These are phyloP conservation scores for Colletotrichum kahawae DNA, from an alignment of 2,329 filamentous ascomycete species.

Conservation along the genomic window DNA sequence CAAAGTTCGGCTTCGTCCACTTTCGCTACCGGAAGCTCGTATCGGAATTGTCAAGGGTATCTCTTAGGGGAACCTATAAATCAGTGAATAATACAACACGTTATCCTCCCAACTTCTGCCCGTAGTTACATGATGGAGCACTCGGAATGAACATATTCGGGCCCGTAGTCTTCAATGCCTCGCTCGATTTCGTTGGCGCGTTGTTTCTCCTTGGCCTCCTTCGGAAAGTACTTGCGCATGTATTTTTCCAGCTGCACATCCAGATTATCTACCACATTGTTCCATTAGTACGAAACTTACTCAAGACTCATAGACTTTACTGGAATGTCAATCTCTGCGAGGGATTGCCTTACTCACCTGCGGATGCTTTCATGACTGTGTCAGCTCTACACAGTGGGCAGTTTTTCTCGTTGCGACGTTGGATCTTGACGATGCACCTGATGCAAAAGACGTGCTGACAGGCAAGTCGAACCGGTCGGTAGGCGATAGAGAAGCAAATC, in stretches of 20 bases:
- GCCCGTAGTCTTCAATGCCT: conserved; percentile 75
- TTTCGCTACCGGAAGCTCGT: not conserved
- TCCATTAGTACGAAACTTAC: not conserved
- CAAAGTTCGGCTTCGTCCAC: not conserved
- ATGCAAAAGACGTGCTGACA: conserved; percentile 86
- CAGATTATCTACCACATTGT: conserved; percentile 62
- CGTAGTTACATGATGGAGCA: conserved; percentile 65
- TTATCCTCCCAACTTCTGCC: not conserved
- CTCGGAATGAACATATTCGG: conserved; percentile 62
- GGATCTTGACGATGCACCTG: conserved; percentile 80
- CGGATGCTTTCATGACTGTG: conserved; percentile 73
- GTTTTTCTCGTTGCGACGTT: conserved; percentile 68
- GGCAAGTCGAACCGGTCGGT: conserved; percentile 77
- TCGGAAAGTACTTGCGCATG: conserved; percentile 77
- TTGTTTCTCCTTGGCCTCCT: conserved; percentile 71
- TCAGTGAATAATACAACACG: not conserved
- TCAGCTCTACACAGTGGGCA: conserved; percentile 80
- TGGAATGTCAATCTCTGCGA: not conserved
- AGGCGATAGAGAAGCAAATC: conserved; percentile 80
- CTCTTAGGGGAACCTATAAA: conserved; percentile 6
- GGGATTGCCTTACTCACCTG: conserved; percentile 50
- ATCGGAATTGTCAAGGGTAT: conserved; percentile 8
- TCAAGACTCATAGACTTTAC: not conserved
- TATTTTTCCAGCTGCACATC: conserved; percentile 73
- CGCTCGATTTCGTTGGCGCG: conserved; percentile 76